phyloP scores from a whole-genome alignment of 73 alveolate genomes.

The Diophrys sp. region DNA sequence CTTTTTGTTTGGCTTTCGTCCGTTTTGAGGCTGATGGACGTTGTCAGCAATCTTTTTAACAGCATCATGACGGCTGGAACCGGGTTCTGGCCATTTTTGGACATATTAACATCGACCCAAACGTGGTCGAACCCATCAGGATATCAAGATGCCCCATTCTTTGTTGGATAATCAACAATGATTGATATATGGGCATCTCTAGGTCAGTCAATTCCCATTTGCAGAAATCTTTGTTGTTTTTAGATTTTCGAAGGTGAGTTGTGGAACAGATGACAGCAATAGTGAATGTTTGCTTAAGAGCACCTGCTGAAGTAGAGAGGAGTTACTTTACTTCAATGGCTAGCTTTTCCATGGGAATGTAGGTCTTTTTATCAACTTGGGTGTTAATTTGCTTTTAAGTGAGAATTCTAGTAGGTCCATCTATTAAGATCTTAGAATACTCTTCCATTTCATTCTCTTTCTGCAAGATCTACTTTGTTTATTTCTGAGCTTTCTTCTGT shows the following conservation, averaged over 20 bases:
- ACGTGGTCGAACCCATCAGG: no score
- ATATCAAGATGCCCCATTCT: no score
- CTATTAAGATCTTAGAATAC: not conserved
- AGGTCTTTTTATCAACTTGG: not conserved
- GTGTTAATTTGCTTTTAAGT: not conserved
- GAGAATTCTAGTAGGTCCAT: not conserved
- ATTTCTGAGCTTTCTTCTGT: not conserved
- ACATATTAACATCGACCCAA: no score
- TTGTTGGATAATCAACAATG: no score
- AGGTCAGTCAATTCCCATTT: no score
- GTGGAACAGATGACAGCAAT: not conserved
- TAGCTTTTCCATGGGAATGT: not conserved
- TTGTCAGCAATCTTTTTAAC: no score
- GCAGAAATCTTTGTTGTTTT: not conserved
- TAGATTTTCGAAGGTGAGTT: not conserved
- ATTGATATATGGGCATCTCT: no score
- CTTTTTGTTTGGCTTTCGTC: no score
- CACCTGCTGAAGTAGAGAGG: not conserved
- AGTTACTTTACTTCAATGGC: not conserved
- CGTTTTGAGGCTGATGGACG: no score
- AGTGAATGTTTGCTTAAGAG: no score
- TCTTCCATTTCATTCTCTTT: not conserved
- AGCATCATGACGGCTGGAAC: no score
- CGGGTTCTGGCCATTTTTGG: no score
- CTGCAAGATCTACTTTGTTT: not conserved